Evolutionary conservation across 352 stramenopile species (phyloP).

Genomic region (Pythium biforme): DNA sequence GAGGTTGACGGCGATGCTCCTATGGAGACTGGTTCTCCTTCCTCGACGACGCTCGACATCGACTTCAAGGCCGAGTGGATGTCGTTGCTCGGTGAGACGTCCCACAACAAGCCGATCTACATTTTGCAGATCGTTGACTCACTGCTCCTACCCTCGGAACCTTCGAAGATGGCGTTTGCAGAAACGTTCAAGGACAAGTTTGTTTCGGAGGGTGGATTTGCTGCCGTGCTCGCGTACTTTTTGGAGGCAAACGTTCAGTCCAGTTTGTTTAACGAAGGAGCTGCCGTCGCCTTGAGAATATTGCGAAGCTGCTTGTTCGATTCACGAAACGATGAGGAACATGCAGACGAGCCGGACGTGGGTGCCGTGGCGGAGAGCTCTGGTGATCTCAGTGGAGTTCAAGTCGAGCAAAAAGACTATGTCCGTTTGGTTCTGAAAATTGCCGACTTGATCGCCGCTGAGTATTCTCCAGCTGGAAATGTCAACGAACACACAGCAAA

Average conservation of each 20-base stretch:
- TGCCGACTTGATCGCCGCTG: slow-evolving; percentile 71
- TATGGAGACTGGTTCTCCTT: slow-evolving; percentile 15
- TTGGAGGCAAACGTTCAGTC: slow-evolving; percentile 65
- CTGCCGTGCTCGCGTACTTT: slow-evolving; percentile 85
- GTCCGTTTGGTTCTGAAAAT: slow-evolving; percentile 77
- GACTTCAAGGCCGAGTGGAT: slow-evolving; percentile 51
- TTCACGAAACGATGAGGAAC: slow-evolving; percentile 22
- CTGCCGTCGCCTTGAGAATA: slow-evolving; percentile 77
- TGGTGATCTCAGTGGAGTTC: slow-evolving; percentile 13
- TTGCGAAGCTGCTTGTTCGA: slow-evolving; percentile 84
- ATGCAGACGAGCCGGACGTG: slow-evolving; percentile 21
- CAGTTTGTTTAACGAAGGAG: slow-evolving; percentile 81
- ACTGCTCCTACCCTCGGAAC: slow-evolving; percentile 70
- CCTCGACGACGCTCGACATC: not conserved
- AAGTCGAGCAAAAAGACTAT: slow-evolving; percentile 60
- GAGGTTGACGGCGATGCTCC: slow-evolving; percentile 43
- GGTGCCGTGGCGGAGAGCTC: not conserved
- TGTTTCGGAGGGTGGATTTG: slow-evolving; percentile 72
- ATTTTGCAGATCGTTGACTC: slow-evolving; percentile 88
- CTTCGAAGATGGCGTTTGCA: slow-evolving; percentile 53
- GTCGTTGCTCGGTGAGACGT: slow-evolving; percentile 63
- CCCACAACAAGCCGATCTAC: slow-evolving; percentile 83
- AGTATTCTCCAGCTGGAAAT: slow-evolving; percentile 50
- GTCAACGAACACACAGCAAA: slow-evolving; percentile 31
- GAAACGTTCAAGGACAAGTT: slow-evolving; percentile 69